Evolutionary conservation across 2,329 filamentous ascomycete species (phyloP).

Genomic region (Thielaviopsis musarum): DNA sequence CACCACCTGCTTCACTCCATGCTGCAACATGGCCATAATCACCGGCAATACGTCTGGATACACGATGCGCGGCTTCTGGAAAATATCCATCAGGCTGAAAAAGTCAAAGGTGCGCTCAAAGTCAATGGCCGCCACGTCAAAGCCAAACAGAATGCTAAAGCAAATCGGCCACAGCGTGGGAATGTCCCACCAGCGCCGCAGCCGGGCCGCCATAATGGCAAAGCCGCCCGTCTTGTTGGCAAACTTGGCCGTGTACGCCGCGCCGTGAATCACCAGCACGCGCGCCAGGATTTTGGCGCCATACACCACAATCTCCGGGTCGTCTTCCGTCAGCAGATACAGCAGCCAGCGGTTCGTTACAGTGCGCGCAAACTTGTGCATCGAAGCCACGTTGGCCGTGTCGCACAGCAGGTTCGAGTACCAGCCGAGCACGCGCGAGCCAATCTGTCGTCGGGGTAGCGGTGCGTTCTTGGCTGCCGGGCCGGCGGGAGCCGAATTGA

Average conservation of each 20-base stretch:
- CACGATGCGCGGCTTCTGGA: conserved; percentile 49
- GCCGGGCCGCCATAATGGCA: conserved; percentile 60
- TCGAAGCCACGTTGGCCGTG: conserved; percentile 46
- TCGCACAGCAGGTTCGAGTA: conserved; percentile 67
- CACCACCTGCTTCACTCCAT: conserved; percentile 57
- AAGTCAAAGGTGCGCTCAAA: conserved; percentile 59
- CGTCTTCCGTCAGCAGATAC: conserved; percentile 75
- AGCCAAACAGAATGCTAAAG: conserved; percentile 75
- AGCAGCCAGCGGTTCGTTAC: conserved; percentile 96
- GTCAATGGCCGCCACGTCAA: conserved; percentile 59
- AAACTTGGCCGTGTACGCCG: conserved; percentile 72
- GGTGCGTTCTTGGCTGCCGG: not conserved
- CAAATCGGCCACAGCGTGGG: conserved; percentile 74
- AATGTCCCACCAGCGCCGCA: conserved; percentile 80
- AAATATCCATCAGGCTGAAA: conserved; percentile 55
- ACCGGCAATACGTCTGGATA: conserved; percentile 67
- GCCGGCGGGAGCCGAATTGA: not conserved
- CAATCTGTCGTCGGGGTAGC: conserved; percentile 34
- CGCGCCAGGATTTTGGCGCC: conserved; percentile 71
- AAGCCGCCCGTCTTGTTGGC: conserved; percentile 73
- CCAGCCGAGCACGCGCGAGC: conserved; percentile 57
- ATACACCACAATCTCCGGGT: conserved; percentile 65
- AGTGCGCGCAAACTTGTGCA: conserved; percentile 79
- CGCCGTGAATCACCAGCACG: conserved; percentile 66
- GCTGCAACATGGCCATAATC: conserved; percentile 73